These are phyloP conservation scores for Hypoxylon intermedium DNA, from an alignment of 495 filamentous ascomycete genomes.

Conservation along the genomic window DNA sequence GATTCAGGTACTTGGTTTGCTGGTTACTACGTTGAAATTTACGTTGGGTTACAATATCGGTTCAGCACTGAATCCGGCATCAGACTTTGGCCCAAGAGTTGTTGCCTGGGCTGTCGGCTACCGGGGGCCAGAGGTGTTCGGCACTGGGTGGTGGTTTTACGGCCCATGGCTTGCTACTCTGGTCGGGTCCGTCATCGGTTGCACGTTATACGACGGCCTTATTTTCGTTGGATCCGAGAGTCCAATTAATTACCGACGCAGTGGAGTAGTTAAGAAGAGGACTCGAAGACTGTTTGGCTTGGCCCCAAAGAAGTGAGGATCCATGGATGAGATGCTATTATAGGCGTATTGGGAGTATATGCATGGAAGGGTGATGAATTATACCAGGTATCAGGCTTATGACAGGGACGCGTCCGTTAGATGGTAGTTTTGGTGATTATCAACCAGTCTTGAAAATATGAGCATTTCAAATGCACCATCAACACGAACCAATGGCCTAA, in stretches of 20 bases:
- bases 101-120: slow-evolving; percentile 53
- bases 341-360: background rate
- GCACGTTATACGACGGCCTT: slow-evolving; percentile 60
- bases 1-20: slow-evolving; percentile 50
- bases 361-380: no score
- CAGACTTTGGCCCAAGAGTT: slow-evolving; percentile 59
- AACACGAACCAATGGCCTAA: no score
- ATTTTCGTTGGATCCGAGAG: slow-evolving; percentile 62
- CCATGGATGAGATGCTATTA: no score
- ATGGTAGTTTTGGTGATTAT: no score
- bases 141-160: slow-evolving; percentile 60
- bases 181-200: slow-evolving; percentile 54
- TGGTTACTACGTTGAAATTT: slow-evolving; percentile 53
- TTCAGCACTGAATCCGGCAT: slow-evolving; percentile 57
- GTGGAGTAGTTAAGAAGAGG: slow-evolving; percentile 21
- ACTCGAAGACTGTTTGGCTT: slow-evolving; percentile 11
- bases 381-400: no score
- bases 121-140: slow-evolving; percentile 46
- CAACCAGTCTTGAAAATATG: no score
- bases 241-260: slow-evolving; percentile 57
- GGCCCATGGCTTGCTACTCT: slow-evolving; percentile 58
- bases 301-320: background rate
- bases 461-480: no score
- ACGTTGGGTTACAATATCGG: slow-evolving; percentile 58
- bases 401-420: no score